phyloP scores from a whole-genome alignment of 2,329 filamentous ascomycete species.

The Delphinella strobiligena region DNA sequence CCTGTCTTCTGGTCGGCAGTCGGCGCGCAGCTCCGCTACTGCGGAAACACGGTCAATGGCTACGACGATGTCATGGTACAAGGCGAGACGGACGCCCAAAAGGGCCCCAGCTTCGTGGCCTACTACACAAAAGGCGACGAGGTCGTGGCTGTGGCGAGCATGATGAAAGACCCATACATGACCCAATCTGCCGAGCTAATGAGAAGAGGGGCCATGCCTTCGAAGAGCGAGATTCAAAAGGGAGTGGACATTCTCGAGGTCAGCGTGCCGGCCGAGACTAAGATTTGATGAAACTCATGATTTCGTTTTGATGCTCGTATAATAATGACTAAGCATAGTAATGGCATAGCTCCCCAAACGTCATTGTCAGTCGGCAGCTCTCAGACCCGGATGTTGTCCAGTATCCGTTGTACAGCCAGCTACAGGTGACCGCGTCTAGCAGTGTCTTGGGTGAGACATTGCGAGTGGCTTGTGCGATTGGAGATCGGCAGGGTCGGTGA shows the following conservation, averaged over 20 bases:
- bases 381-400: too few relatives aligned
- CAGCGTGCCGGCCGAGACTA: conserved; percentile 31
- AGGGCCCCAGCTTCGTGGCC: conserved; percentile 62
- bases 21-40: conserved; percentile 81
- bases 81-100: conserved; percentile 53
- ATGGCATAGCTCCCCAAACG: too few relatives aligned
- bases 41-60: conserved; percentile 70
- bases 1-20: conserved; percentile 96
- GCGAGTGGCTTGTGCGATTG: too few relatives aligned
- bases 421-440: too few relatives aligned
- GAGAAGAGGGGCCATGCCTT: conserved; percentile 68
- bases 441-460: too few relatives aligned
- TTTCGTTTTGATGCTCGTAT: background rate
- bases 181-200: conserved; percentile 73
- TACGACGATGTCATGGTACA: conserved; percentile 78
- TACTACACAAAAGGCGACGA: conserved; percentile 82
- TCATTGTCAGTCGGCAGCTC: too few relatives aligned
- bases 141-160: conserved; percentile 80
- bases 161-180: conserved; percentile 85
- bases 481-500: too few relatives aligned
- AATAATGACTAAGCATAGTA: background rate
- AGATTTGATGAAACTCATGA: conserved; percentile 24
- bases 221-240: conserved; percentile 61
- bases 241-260: conserved; percentile 41
- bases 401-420: too few relatives aligned